These are phyloP conservation scores for Nannizziopsis barbatae DNA, from an alignment of 2,329 filamentous ascomycete genomes.

Conservation along the genomic window DNA sequence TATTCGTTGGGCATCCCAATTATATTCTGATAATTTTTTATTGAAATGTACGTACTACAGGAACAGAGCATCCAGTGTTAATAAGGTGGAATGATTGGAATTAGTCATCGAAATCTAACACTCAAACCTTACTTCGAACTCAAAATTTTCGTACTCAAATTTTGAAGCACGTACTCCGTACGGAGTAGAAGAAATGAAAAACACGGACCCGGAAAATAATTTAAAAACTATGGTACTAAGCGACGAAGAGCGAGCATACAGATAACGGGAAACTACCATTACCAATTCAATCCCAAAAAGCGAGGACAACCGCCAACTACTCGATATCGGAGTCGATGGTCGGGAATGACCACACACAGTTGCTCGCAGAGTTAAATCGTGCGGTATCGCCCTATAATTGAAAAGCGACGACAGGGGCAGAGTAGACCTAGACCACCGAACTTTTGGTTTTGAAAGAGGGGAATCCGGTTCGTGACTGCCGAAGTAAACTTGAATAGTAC, in stretches of 20 bases:
- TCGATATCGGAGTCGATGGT: not conserved
- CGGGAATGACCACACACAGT: not conserved
- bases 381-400: not conserved
- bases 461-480: not conserved
- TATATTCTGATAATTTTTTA: too few species aligned
- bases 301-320: not conserved
- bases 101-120: too few species aligned
- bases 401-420: not conserved
- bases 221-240: slow-evolving; percentile 3
- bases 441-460: slow-evolving; percentile 2
- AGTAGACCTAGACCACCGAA: slow-evolving; percentile 1
- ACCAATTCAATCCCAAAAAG: not conserved
- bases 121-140: too few species aligned
- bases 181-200: not conserved
- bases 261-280: slow-evolving; percentile 1
- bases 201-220: slow-evolving; percentile 1
- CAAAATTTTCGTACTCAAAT: too few species aligned
- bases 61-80: too few species aligned
- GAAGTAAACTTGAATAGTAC: not conserved
- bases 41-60: too few species aligned
- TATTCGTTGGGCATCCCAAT: too few species aligned
- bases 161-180: too few species aligned
- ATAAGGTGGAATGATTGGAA: too few species aligned
- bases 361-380: slow-evolving; percentile 2
- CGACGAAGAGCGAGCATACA: not conserved